Evolutionary conservation across 305 asterid species (phyloP), one percentile per base, ranked within the genome.

Genomic region (Fraxinus sp.): DNA sequence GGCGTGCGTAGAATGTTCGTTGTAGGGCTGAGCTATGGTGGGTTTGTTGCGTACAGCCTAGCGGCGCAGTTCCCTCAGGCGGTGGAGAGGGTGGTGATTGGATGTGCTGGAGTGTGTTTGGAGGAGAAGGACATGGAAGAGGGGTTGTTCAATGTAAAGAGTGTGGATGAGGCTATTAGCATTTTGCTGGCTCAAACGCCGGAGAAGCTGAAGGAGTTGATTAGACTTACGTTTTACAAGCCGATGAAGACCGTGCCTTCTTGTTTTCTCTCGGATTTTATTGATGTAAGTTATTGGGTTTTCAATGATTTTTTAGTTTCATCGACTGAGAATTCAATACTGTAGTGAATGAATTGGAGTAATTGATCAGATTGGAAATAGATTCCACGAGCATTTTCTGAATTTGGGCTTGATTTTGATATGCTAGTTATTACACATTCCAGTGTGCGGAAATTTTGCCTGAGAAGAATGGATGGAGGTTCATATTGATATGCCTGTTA

Each of bases 21-120:
- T 35, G 97, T 91, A 68, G 98, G 98, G 71, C 86, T 93, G 70
- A 94, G 97, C 87, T 94, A 94, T 89, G 97, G 98, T 24, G 98
- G 98, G 1, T 94, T 94, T 82, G 98, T 94, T 76, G 97, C 88
- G 24, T 94, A 91, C 87, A 90, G 92, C 81, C 84, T 94, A 90
- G 95, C 94, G 68, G 92, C 87, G 86, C 91, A 86, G 84, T 94
- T 92, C 78, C 94, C 94, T 9, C 93, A 84, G 76, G 93, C 90
- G 78, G 91, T 92, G 79, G 94, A 94, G 85, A 86, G 87, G 81
- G 80, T 91, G 81, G 92, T 90, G 82, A 78, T 94, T 3, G 94
- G 90, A 4, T 92, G 98, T 57, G 90, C 94, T 16, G 98, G 97
- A 16, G 91, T 94, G 24, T 92, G 94, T 33, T 11, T 91, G 85